Base-by-base conservation (phyloP, 495 filamentous ascomycete genomes). In the Ramalina peruviana region DNA sequence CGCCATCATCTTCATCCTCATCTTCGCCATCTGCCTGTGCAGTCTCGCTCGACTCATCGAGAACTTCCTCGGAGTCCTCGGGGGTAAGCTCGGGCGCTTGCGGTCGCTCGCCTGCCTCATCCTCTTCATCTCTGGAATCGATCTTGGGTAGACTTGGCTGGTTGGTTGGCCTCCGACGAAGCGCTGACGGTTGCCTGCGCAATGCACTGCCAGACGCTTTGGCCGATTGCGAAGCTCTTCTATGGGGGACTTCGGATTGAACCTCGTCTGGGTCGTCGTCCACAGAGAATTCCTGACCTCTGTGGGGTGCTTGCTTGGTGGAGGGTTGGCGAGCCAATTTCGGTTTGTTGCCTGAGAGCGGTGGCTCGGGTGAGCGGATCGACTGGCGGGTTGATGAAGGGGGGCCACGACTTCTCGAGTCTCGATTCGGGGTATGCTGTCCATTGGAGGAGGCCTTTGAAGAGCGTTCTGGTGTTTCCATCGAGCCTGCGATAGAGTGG, bases 221-320 rank as follows among this genome's bases (percentile, higher is more conserved):
- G 23, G 50, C 58, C 20, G 55, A 52, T 17, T 47, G 20, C 17
- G 57, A 60, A 12, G 47, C 30, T 43, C 47, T 41, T 49, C 68
- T 62, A 36, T 65, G 55, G 10, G 63, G 65, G 40, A 67, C 60
- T 45, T 75, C 69, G 44, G 71, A 64, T 60, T 92, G 85, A 23
- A 95, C 80, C 64, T 99, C 92, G 69, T 77, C 72, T 20, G 82
- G 74, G 62, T 85, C 88, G 64, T 99, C 92, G 58, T 99, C 92
- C 19, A 86, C 88, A 9, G 89, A 95, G 64, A 96, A 99, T 54
- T 86, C 79, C 61, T 87, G 86, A 13, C 88, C 84, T 54, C 82
- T 81, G 55, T 89, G 79, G 16, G 86, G 88, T 15, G 75, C 72
- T 51, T 79, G 73, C 56, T 80, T 82, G n/a, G 83, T 83, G 26